A percentile compares a stretch with the other conserved stretches of the same genome.
Evolutionary conservation across 768 basidiomycete species (phyloP).

Genomic region (Boletus rubroflammeus): DNA sequence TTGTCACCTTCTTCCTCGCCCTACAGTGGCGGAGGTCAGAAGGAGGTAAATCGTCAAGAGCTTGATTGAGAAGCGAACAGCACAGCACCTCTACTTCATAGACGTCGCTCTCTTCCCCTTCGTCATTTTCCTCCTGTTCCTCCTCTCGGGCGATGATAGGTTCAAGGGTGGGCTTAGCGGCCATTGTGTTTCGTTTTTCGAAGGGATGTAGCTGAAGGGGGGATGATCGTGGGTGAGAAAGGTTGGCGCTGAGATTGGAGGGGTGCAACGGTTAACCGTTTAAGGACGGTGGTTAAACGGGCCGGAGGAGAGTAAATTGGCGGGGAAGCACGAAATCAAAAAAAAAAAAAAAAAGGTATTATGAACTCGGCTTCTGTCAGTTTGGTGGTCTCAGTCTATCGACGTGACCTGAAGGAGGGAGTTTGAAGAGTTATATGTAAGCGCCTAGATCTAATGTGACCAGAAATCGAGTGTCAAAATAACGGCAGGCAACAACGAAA

Average conservation of each 20-base stretch:
- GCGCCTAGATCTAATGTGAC: background rate
- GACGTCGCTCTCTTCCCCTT: conserved; percentile 28
- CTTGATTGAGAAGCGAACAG: background rate
- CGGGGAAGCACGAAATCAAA: background rate
- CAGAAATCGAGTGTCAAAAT: conserved; percentile 4
- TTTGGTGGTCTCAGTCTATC: conserved; percentile 1
- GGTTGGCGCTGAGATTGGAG: background rate
- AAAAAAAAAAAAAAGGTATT: background rate
- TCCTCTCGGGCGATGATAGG: background rate
- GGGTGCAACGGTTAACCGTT: conserved; percentile 1
- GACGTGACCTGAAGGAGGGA: conserved; percentile 1
- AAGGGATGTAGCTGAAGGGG: background rate
- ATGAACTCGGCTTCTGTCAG: background rate
- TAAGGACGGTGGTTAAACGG: conserved; percentile 11
- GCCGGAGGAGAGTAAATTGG: conserved; percentile 5
- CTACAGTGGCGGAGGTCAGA: conserved; percentile 6
- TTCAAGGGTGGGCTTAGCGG: conserved; percentile 19
- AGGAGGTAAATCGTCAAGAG: background rate
- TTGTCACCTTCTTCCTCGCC: conserved; percentile 15
- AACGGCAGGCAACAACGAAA: conserved; percentile 16
- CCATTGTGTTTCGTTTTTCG: conserved; percentile 15
- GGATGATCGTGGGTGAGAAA: conserved; percentile 4
- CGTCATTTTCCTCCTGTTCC: conserved; percentile 5
- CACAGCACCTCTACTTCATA: conserved; percentile 26
- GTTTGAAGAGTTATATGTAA: conserved; percentile 7